phyloP scores from a whole-genome alignment of 345 rosid genomes.

The Carallia brachiata region DNA sequence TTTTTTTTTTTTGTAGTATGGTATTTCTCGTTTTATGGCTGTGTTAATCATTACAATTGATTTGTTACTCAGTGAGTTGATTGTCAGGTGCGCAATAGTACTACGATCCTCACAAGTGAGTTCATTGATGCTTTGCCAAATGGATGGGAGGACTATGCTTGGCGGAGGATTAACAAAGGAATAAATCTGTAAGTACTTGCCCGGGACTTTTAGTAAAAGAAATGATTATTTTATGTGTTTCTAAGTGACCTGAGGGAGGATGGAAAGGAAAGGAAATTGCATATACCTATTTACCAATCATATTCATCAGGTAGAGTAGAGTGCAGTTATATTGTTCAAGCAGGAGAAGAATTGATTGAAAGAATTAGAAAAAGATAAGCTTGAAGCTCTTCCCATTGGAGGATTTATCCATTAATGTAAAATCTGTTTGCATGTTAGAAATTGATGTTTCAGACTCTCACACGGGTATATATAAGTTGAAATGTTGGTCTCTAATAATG shows the following conservation, averaged over 20 bases:
- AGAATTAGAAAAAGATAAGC: background rate
- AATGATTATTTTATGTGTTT: background rate
- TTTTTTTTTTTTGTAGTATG: background rate
- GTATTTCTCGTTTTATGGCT: constrained; percentile 3
- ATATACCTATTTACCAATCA: background rate
- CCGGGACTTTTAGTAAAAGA: background rate
- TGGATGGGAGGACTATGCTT: constrained; percentile 97
- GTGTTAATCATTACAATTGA: constrained; percentile 35
- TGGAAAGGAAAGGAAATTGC: background rate
- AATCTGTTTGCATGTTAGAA: constrained; percentile 1
- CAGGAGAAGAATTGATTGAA: background rate
- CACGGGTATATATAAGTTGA: too few species aligned
- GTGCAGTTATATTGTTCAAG: background rate
- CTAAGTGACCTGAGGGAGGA: background rate
- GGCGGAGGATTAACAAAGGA: constrained; percentile 96
- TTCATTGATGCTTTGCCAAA: constrained; percentile 85
- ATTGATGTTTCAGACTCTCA: too few species aligned
- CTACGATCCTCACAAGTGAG: constrained; percentile 88
- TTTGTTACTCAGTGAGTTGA: constrained; percentile 45
- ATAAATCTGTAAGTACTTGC: constrained; percentile 62
- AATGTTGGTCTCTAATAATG: too few species aligned
- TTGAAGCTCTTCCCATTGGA: background rate
- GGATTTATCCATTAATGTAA: background rate
- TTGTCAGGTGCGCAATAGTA: constrained; percentile 86
- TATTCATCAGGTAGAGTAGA: background rate